Evolutionary conservation across 345 rosid genomes (phyloP).

Genomic region (Eucalyptus curtisii): DNA sequence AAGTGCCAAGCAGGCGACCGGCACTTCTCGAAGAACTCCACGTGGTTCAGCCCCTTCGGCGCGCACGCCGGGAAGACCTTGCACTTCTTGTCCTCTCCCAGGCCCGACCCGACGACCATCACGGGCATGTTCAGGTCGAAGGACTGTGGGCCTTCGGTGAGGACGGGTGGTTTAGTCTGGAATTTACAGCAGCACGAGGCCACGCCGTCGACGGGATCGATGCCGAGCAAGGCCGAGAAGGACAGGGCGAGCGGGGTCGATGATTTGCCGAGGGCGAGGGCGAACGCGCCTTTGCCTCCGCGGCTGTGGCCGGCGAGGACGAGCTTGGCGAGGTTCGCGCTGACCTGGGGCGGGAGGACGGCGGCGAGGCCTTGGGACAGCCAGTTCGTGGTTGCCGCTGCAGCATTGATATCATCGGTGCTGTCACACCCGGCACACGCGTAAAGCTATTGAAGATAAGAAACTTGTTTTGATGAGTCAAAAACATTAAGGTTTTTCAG

Average conservation of each 20-base stretch:
- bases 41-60: conserved; percentile 65
- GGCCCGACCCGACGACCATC: conserved; percentile 69
- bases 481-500: background rate
- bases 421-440: conserved; percentile 35
- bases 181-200: background rate
- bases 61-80: conserved; percentile 70
- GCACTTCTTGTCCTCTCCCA: conserved; percentile 39
- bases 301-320: conserved; percentile 72
- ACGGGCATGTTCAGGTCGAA: background rate
- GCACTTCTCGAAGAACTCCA: conserved; percentile 55
- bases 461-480: background rate
- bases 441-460: conserved; percentile 29
- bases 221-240: background rate
- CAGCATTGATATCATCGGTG: conserved; percentile 35
- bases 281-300: conserved; percentile 75
- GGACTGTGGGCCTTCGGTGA: background rate
- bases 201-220: background rate
- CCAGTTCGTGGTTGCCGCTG: conserved; percentile 48
- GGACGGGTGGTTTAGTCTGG: background rate
- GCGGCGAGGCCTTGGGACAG: conserved; percentile 23
- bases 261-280: conserved; percentile 25
- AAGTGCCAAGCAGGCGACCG: conserved; percentile 56
- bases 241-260: background rate
- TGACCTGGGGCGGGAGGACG: conserved; percentile 38
- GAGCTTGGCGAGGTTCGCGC: conserved; percentile 36